Evolutionary conservation across 345 rosid genomes (phyloP).

Genomic region (Salix viminalis): DNA sequence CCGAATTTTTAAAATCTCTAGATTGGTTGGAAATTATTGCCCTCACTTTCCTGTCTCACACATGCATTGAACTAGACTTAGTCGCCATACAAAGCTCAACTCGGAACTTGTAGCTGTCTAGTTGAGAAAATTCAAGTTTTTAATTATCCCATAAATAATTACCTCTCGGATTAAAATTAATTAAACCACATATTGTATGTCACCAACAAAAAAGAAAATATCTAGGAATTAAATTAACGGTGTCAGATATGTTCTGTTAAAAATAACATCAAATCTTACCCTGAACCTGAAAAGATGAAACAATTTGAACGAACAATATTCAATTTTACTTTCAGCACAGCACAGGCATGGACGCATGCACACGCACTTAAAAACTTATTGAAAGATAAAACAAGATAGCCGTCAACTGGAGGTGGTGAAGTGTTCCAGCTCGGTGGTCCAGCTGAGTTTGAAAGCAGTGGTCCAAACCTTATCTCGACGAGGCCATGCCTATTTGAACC

Average conservation of each 20-base stretch:
- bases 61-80: not conserved
- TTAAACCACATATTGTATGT: not conserved
- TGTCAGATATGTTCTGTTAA: too few relatives aligned
- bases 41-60: not conserved
- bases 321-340: not conserved
- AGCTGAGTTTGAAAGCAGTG: conserved; percentile 8
- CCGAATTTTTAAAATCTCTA: not conserved
- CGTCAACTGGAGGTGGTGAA: conserved; percentile 24
- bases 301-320: not conserved
- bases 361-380: not conserved
- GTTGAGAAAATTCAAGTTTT: not conserved
- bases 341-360: not conserved
- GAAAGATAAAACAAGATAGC: conserved; percentile 15
- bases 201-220: too few relatives aligned
- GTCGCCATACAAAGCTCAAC: not conserved
- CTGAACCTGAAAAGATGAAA: too few relatives aligned
- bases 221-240: too few relatives aligned
- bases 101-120: not conserved
- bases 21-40: not conserved
- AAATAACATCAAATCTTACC: too few relatives aligned
- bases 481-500: not conserved
- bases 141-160: not conserved
- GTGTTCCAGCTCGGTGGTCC: conserved; percentile 16
- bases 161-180: not conserved
- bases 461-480: conserved; percentile 2